Base-by-base conservation (phyloP, 768 basidiomycete genomes). In the Chalciporus piperatus region DNA sequence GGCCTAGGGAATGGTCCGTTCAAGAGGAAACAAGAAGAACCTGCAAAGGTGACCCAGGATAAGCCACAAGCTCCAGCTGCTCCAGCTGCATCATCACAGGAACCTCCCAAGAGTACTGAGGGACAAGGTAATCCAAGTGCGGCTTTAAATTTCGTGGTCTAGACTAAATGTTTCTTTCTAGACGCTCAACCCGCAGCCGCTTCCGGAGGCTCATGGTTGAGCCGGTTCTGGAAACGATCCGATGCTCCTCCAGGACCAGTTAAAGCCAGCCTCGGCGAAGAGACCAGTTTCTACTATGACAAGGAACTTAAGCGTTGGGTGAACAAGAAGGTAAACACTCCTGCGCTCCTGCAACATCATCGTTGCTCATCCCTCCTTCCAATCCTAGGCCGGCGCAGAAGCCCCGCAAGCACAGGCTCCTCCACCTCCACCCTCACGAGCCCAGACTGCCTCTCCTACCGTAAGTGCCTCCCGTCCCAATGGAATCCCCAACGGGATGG, bases 241-340 rank as follows among this genome's bases (percentile, higher is more conserved):
- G 84, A 86, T 14, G 59, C 76, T 4, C 74, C 76, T 4, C 74
- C 83, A 9, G 91, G 78, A 9, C 94, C 96, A 3, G 73, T 96
- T 50, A 89, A 85, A 64, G 97, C 96, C 17, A 98, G 87, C 59
- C 80, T 99, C 22, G 97, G 97, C 8, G 92, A 98, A 59, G 84
- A 94, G 65, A 92, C 74, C 23, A 75, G 84, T 23, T 96, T 98
- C 74, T 88, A 92, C 62, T 99, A 90, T 65, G 97, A 99, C 65
- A 85, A 89, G 61, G 93, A 97, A n/a, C 78, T 87, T 53, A 94
- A 95, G 67, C 82, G 88, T 55, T 99, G 97, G 97, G 85, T 99
- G 23, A 94, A 97, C 68, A 95, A 89, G 71, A 93, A 88, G 74
- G 93, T 92, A 54, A 27, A 66, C 9, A 19, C 45, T 50, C 23